phyloP scores from a whole-genome alignment of 2,329 filamentous ascomycete species.

The Penicillium sp. region DNA sequence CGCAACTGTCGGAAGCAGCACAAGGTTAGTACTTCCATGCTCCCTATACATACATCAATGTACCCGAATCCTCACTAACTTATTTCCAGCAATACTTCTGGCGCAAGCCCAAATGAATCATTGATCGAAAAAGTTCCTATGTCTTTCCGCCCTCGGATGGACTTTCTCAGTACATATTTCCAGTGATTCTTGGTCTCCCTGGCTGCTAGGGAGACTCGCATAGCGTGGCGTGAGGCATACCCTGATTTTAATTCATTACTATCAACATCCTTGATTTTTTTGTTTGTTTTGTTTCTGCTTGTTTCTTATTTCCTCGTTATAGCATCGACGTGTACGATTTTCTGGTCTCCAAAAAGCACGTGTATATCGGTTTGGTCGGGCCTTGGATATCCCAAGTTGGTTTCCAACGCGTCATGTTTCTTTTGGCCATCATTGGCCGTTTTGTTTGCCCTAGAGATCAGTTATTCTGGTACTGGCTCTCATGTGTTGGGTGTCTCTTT shows the following conservation, averaged over 20 bases:
- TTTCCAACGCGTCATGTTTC: not conserved
- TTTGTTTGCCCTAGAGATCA: not conserved
- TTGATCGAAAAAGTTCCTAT: constrained; percentile 4
- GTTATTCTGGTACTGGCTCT: not conserved
- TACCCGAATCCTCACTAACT: constrained; percentile 24
- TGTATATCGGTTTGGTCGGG: constrained; percentile 57
- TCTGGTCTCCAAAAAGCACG: constrained; percentile 1
- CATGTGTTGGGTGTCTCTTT: not conserved
- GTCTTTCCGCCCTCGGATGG: constrained; percentile 12
- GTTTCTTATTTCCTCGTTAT: constrained; percentile 11
- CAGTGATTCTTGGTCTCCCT: constrained; percentile 29
- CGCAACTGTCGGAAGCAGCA: constrained; percentile 91
- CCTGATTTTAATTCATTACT: constrained; percentile 33
- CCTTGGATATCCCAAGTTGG: not conserved
- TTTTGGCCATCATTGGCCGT: not conserved
- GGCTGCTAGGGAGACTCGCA: constrained; percentile 35
- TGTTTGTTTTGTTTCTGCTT: constrained; percentile 19
- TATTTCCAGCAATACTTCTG: constrained; percentile 66
- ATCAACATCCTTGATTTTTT: constrained; percentile 25
- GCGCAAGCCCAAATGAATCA: constrained; percentile 59
- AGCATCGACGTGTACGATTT: constrained; percentile 17
- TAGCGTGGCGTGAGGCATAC: constrained; percentile 47
- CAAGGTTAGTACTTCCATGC: constrained; percentile 66
- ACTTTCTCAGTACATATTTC: constrained; percentile 39
- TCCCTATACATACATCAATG: constrained; percentile 1